Conservation (phyloP, 2,329 filamentous ascomycete species). For the Trichoderma sp. region DNA sequence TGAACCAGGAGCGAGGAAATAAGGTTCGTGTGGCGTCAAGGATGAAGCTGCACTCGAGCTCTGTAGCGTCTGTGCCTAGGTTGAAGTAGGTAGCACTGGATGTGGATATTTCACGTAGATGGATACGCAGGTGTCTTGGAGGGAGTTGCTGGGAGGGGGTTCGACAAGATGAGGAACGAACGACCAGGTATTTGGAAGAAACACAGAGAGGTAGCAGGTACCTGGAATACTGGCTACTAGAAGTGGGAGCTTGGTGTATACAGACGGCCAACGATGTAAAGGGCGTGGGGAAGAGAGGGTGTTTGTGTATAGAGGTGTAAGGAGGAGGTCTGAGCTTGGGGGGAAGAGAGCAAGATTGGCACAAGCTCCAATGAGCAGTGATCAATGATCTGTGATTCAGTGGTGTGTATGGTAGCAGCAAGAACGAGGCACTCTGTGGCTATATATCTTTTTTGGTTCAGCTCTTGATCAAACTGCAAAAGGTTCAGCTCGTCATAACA, state of each 20-base stretch:
- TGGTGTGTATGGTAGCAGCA: background rate
- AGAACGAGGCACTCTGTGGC: background rate
- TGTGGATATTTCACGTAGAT: background rate
- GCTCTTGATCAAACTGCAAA: background rate
- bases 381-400: background rate
- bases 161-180: background rate
- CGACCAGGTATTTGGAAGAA: background rate
- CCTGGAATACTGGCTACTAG: background rate
- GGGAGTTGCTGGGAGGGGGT: background rate
- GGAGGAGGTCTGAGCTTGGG: background rate
- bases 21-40: slow-evolving; percentile 14
- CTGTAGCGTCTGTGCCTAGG: slow-evolving; percentile 2
- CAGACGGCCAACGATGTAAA: background rate
- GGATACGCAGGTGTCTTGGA: background rate
- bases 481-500: background rate
- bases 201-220: background rate
- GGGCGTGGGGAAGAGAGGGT: background rate
- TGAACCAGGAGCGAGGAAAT: background rate
- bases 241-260: background rate
- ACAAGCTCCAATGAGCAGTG: background rate
- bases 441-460: background rate
- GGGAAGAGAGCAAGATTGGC: background rate
- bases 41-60: slow-evolving; percentile 7
- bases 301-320: background rate
- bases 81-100: background rate